Evolutionary conservation across 164 flowering plant genomes (phyloP).

Genomic region (Akebia trifoliata): DNA sequence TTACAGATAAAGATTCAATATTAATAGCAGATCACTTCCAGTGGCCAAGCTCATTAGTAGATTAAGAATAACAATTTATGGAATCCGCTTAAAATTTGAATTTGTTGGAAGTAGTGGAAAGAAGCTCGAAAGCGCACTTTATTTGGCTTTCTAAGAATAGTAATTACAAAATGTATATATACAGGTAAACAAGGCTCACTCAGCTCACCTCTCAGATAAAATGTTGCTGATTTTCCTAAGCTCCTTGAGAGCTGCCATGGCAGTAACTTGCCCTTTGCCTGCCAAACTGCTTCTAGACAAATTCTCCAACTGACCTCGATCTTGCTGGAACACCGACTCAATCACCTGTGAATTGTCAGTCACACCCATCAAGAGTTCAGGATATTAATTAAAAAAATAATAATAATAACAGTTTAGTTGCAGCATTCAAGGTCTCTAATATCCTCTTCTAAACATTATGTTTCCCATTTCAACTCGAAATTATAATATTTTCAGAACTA

Average conservation of each 20-base stretch:
- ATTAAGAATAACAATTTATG: no score
- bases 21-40: no score
- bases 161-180: conserved; percentile 50
- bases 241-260: conserved; percentile 81
- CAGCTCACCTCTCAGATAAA: conserved; percentile 71
- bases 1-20: no score
- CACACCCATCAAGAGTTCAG: not conserved
- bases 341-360: conserved; percentile 52
- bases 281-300: conserved; percentile 49
- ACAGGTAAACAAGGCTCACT: conserved; percentile 24
- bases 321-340: conserved; percentile 83
- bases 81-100: not conserved
- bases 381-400: no score
- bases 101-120: not conserved
- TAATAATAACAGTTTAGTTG: no score
- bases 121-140: conserved; percentile 27
- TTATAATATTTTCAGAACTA: no score
- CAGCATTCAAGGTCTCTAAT: no score
- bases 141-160: conserved; percentile 28
- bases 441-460: no score
- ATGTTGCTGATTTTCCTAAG: conserved; percentile 89
- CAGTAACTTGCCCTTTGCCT: conserved; percentile 84
- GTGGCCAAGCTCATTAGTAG: no score
- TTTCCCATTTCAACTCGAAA: no score
- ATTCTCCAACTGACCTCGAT: conserved; percentile 52